These are phyloP conservation scores for Amanita phalloides DNA, from an alignment of 768 basidiomycete species.

Conservation along the genomic window DNA sequence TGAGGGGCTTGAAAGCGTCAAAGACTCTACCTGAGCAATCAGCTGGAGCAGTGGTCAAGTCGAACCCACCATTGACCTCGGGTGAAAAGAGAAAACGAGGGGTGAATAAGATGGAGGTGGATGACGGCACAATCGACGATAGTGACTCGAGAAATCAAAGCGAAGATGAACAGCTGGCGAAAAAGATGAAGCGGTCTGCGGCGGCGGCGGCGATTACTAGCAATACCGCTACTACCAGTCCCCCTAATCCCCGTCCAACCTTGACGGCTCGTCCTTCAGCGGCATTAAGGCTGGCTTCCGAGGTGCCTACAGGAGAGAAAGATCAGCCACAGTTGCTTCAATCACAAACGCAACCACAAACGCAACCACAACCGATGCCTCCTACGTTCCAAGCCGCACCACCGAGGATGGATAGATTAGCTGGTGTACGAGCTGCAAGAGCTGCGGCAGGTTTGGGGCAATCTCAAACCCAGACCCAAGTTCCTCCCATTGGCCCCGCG, in stretches of 20 bases:
- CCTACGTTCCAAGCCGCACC: neutral
- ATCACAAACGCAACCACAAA: no score
- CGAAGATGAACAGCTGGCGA: neutral
- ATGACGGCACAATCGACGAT: neutral
- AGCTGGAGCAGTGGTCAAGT: neutral
- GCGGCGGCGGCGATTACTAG: neutral
- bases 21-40: neutral
- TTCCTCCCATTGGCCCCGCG: neutral
- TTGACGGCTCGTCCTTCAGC: neutral
- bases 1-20: constrained; percentile 20
- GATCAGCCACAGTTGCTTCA: no score
- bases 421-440: constrained; percentile 1
- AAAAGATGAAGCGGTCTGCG: neutral
- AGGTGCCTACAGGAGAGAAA: neutral
- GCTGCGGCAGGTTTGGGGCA: neutral
- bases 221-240: neutral
- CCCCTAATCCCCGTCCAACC: neutral
- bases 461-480: no score
- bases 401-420: neutral
- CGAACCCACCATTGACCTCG: neutral
- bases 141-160: neutral
- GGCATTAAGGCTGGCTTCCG: neutral
- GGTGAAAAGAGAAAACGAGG: neutral
- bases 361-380: neutral
- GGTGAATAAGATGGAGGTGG: neutral